Base-by-base conservation (phyloP, 345 rosid species). In the Streptanthus diversifolius region DNA sequence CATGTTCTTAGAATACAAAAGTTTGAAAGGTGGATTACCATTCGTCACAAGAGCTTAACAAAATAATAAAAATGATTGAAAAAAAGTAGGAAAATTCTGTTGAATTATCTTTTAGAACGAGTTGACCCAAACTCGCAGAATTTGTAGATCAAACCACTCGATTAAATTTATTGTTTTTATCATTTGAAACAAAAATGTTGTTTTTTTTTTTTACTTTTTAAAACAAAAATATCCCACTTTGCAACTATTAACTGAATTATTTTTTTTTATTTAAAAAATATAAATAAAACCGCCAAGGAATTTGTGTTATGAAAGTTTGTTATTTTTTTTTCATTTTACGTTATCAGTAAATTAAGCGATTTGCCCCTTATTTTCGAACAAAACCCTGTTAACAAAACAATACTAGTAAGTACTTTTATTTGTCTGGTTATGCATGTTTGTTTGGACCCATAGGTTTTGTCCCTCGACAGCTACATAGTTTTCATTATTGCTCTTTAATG, bases 391-490 rank as follows among this genome's bases (percentile, higher is more conserved):
- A 53, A 39, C 61, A 49, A 74, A 66, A 59, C 68, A 72, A 53
- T 6, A 74, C 8, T 33, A 39, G 63, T 68, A 60, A n/a, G n/a
- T n/a, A n/a, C n/a, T 12, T 60, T 37, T 14, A 68, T 44, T 61
- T 68, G 64, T 68, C 62, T 61, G 21, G 9, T 40, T 5, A 36
- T 53, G 65, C 70, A 75, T 75, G 75, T 61, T 68, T 69, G 74
- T 75, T 69, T 75, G 74, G 79, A 69, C 74, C 79, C 79, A 68
- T 54, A 68, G 65, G 75, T 33, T 74, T 75, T 75, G 79, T 68
- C 73, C 73, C 79, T 75, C 17, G 79, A 59, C 79, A 68, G 73
- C 78, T 68, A 74, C 59, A 4, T 49, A 67, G 45, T 19, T 74
- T 74, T 59, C 68, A 67, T 68, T 75, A 75, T 75, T 68, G 63